A percentile compares a stretch with the other conserved stretches of the same genome.
Evolutionary conservation across 805 yeast species (phyloP).

Genomic region (Lipomyces japonicus): DNA sequence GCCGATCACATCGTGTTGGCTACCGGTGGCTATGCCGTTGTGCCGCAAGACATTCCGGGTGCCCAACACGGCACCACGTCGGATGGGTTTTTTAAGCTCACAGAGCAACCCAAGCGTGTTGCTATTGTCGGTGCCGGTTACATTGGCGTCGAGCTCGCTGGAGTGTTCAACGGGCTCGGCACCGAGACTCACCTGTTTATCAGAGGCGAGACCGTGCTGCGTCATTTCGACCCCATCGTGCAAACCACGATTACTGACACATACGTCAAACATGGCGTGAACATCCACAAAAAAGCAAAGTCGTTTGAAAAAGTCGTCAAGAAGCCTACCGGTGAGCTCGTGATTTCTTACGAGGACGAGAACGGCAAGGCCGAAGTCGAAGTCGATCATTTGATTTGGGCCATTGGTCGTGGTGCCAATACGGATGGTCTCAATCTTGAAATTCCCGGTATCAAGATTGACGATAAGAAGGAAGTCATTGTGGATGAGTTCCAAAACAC

Average conservation of each 20-base stretch:
- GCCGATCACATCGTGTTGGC: conserved; percentile 86
- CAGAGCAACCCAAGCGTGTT: conserved; percentile 80
- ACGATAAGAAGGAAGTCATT: conserved; percentile 55
- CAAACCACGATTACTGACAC: conserved; percentile 75
- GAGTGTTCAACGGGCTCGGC: conserved; percentile 86
- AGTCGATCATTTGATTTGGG: conserved; percentile 87
- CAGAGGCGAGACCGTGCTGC: conserved; percentile 85
- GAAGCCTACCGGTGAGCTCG: conserved; percentile 46
- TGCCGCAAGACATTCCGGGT: conserved; percentile 71
- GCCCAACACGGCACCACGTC: conserved; percentile 79
- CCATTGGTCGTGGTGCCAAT: conserved; percentile 83
- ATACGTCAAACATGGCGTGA: conserved; percentile 75
- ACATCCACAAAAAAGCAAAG: conserved; percentile 63
- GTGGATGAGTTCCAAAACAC: conserved; percentile 91
- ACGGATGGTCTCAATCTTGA: conserved; percentile 67
- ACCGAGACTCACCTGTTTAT: conserved; percentile 81
- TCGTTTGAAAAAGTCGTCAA: conserved; percentile 47
- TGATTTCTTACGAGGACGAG: conserved; percentile 44
- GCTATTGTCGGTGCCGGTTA: conserved; percentile 98
- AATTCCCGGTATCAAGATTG: conserved; percentile 63
- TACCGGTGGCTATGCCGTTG: conserved; percentile 82
- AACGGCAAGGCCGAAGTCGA: conserved; percentile 45
- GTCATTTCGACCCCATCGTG: conserved; percentile 80
- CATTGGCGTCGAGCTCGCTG: conserved; percentile 93
- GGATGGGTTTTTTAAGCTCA: conserved; percentile 84